Percentiles rank a stretch among this genome's conserved stretches.
Evolutionary conservation across 1,284 basidiomycete genomes (phyloP).

Genomic region (Irpex sp.): DNA sequence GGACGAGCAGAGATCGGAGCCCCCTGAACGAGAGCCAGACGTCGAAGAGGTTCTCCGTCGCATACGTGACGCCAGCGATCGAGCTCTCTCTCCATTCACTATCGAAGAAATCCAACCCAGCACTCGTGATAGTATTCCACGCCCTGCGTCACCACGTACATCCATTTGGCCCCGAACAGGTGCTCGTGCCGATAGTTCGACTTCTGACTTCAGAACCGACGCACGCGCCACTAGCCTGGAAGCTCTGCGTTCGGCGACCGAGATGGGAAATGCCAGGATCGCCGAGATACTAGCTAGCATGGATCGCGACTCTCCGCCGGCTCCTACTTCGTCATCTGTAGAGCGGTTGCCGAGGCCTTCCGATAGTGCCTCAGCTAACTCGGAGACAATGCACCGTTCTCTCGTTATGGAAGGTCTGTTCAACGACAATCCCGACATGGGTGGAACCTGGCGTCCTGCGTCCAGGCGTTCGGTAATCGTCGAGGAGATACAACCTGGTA

Average conservation of each 20-base stretch:
- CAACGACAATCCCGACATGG: background rate
- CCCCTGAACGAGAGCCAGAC: background rate
- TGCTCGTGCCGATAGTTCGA: background rate
- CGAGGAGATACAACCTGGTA: background rate
- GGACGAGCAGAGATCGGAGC: background rate
- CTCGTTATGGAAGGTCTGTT: background rate
- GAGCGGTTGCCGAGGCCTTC: background rate
- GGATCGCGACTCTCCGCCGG: background rate
- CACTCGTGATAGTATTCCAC: background rate
- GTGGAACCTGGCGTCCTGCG: background rate
- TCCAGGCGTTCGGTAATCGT: background rate
- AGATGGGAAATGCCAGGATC: background rate
- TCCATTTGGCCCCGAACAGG: background rate
- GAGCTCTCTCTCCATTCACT: background rate
- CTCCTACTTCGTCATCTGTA: background rate
- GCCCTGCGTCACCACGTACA: background rate
- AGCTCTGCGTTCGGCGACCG: background rate
- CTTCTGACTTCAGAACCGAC: background rate
- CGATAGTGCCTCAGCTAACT: background rate
- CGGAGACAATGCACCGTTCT: background rate
- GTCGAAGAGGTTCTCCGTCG: background rate
- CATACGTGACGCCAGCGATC: background rate
- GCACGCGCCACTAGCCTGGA: background rate
- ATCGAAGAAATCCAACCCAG: background rate
- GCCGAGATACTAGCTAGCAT: background rate